A percentile compares a stretch with the other conserved stretches of the same genome.
phyloP scores from a whole-genome alignment of 78 protist genomes.

The Bodo saltans region DNA sequence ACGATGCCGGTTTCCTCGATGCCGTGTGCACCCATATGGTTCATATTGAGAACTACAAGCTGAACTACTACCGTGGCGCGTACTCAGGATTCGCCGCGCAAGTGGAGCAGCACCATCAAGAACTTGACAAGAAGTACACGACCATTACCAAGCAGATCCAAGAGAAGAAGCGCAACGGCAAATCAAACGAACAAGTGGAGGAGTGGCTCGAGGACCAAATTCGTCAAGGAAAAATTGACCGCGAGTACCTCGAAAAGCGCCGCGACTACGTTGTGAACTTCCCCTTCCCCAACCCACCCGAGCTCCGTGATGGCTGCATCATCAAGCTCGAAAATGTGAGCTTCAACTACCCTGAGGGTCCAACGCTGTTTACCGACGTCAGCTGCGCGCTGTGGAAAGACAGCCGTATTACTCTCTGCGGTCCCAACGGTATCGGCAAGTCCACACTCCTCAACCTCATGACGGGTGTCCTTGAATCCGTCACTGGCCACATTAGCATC shows the following conservation, averaged over 20 bases:
- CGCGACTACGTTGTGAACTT: slow-evolving; percentile 19
- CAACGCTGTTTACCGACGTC: slow-evolving; percentile 35
- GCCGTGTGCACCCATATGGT: slow-evolving; percentile 61
- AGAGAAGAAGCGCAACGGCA: not conserved
- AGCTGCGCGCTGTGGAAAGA: slow-evolving; percentile 64
- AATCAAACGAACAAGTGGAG: not conserved
- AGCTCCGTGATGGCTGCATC: slow-evolving; percentile 11
- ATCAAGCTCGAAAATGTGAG: not conserved
- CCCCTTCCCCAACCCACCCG: slow-evolving; percentile 5
- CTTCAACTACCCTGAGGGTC: slow-evolving; percentile 18
- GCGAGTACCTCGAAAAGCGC: not conserved
- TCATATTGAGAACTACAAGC: slow-evolving; percentile 58
- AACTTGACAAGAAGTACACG: not conserved
- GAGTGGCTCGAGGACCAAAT: not conserved
- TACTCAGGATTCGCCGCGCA: not conserved
- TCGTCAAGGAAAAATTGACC: not conserved
- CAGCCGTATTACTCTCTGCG: slow-evolving; percentile 41
- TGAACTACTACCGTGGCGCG: slow-evolving; percentile 50
- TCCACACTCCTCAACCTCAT: slow-evolving; percentile 25
- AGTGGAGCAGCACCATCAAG: slow-evolving; percentile 8
- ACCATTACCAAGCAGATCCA: not conserved
- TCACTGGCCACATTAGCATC: slow-evolving; percentile 40
- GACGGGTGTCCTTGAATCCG: not conserved
- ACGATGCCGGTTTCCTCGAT: slow-evolving; percentile 79
- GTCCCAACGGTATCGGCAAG: slow-evolving; percentile 38